Conservation (phyloP, 176 grass and related monocot species). For the Oryza rufipogon region DNA sequence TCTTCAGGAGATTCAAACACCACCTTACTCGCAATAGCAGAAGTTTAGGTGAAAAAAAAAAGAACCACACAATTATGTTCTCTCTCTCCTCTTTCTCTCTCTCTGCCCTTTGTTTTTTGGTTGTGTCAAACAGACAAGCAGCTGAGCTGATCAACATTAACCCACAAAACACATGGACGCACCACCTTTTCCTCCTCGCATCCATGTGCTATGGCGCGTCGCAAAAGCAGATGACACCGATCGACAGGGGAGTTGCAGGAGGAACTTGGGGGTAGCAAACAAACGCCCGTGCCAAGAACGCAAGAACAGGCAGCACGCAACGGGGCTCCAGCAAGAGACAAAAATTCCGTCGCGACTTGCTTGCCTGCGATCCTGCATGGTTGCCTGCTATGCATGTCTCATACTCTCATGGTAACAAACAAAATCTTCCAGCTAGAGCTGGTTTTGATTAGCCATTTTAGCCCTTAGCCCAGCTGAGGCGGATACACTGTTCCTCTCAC, state of each 20-base stretch:
- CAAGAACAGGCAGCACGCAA: conserved; percentile 14
- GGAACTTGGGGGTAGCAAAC: not conserved
- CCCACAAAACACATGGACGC: not conserved
- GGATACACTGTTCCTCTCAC: not conserved
- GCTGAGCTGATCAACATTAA: not conserved
- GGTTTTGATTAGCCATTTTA: not conserved
- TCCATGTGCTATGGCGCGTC: conserved; percentile 24
- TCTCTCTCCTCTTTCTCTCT: not conserved
- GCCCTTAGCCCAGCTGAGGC: not conserved
- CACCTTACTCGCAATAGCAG: not conserved
- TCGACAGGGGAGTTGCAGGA: not conserved
- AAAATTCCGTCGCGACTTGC: not conserved
- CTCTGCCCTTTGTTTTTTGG: not conserved
- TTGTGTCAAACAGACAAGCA: not conserved
- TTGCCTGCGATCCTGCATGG: no score
- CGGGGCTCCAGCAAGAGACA: not conserved
- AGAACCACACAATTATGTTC: not conserved
- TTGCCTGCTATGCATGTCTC: not conserved
- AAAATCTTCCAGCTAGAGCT: not conserved
- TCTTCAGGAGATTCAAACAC: no score
- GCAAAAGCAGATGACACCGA: not conserved
- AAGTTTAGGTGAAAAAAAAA: not conserved
- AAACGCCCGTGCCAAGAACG: conserved; percentile 36
- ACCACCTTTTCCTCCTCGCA: not conserved
- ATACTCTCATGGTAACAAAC: not conserved